Evolutionary conservation across 352 stramenopile species (phyloP), one percentile per base, ranked within the genome.

Genomic region (Globisporangium nagaii): DNA sequence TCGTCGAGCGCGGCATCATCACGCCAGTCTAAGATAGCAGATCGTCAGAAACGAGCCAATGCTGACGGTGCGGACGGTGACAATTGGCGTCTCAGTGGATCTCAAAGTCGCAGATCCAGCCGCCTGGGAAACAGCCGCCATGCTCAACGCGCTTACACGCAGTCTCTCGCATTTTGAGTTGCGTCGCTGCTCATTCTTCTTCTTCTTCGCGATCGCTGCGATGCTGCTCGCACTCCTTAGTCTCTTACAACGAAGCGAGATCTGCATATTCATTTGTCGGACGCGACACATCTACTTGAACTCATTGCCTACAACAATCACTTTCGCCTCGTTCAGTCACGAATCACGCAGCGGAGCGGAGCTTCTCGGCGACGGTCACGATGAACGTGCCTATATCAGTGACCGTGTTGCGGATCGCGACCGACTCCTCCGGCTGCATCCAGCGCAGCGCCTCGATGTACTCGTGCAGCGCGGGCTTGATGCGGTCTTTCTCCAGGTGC

Each of bases 381-480:
- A 88, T 73, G 13, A 88, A 80, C 20, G 76, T 73, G 15, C 63
- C 68, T 32, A 91, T 86, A 52, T 91, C 78, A 11, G 60, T 65
- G 41, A 91, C 68, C 1, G 74, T 89, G 55, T 86, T 88, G 34
- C 80, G 75, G 40, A 90, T 88, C 56, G 74, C 62, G 34, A 62
- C 56, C 0, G 60, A 66, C 32, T 83, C 80, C 11, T 86, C 70
- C 1, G 66, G 52, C 4, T 50, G 35, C 74, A 89, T 85, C 80
- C 80, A 91, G 42, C 82, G 73, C 56, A 91, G 63, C 28, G 78
- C 68, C 44, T 88, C 72, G 36, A 91, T 91, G 55, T 91, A 91
- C 43, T 88, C 67, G 47, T 89, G 78, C 34, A 91, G 56, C 13
- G 80, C 78, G 3, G 57, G 56, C 45, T 87, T 86, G 12, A 89